Conservation (phyloP, 78 protist genomes). For the Dictyostelium firmibasis region DNA sequence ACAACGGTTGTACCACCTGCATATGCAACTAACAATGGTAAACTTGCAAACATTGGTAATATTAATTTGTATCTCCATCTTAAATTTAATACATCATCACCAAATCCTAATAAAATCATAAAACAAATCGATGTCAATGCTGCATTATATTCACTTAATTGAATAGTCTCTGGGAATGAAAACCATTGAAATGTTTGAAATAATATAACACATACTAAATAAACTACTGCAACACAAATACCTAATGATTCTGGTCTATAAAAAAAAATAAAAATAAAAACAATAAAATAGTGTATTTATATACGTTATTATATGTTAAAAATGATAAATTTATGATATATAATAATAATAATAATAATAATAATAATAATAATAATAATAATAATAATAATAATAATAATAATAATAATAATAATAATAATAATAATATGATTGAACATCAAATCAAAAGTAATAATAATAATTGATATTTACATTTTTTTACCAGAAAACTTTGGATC, state of each 20-base stretch:
- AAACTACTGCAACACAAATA: constrained; percentile 82
- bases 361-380: too few relatives aligned
- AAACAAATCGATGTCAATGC: constrained; percentile 89
- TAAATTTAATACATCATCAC: constrained; percentile 98
- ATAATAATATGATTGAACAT: too few relatives aligned
- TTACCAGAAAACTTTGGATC: constrained; percentile 23
- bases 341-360: too few relatives aligned
- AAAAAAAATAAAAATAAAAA: not conserved
- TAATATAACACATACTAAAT: constrained; percentile 82
- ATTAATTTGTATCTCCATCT: constrained; percentile 92
- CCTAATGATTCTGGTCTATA: constrained; percentile 94
- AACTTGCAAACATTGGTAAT: constrained; percentile 93
- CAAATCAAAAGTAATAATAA: too few relatives aligned
- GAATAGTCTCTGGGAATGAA: constrained; percentile 62
- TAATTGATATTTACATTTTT: constrained; percentile 56
- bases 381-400: too few relatives aligned
- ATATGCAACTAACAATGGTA: constrained; percentile 96
- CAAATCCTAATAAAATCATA: constrained; percentile 98
- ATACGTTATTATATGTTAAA: too few relatives aligned
- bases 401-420: too few relatives aligned
- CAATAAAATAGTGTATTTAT: not conserved
- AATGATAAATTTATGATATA: too few relatives aligned
- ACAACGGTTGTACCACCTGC: constrained; percentile 87
- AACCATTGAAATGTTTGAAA: constrained; percentile 83
- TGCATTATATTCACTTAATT: constrained; percentile 87